Evolutionary conservation across 768 basidiomycete species (phyloP).

Genomic region (Suillus subalutaceus): DNA sequence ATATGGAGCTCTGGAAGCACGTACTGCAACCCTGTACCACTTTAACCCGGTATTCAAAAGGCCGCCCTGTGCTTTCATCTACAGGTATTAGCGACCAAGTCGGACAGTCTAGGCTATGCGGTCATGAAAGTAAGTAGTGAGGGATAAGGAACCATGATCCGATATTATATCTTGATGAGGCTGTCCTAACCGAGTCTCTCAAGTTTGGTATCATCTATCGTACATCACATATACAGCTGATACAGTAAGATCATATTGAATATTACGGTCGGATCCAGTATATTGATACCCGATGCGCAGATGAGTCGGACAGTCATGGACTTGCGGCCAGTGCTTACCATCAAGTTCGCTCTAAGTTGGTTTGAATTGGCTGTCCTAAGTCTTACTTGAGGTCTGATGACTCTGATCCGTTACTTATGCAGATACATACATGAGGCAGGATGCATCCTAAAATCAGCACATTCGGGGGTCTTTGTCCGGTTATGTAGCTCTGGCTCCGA

Average conservation of each 20-base stretch:
- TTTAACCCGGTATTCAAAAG: neutral
- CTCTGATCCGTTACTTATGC: neutral
- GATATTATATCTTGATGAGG: neutral
- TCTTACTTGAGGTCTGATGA: neutral
- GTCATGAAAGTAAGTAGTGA: neutral
- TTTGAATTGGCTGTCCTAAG: neutral
- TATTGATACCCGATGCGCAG: neutral
- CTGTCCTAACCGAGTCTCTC: neutral
- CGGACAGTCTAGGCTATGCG: conserved; percentile 1
- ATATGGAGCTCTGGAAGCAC: neutral
- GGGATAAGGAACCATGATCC: neutral
- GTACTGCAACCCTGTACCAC: neutral
- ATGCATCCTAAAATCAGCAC: neutral
- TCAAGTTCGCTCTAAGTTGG: neutral
- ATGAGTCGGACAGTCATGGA: no score
- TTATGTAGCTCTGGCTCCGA: neutral
- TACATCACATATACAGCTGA: neutral
- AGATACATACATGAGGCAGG: neutral
- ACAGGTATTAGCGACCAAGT: conserved; percentile 1
- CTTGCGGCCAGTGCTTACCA: neutral
- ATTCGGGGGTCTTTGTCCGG: neutral
- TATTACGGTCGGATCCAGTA: neutral
- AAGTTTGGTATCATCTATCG: no score
- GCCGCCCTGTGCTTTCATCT: conserved; percentile 4
- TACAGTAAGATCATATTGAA: no score